Evolutionary conservation across 768 basidiomycete genomes (phyloP), one percentile per base, ranked within the genome.

Genomic region (Suillus brevipes): DNA sequence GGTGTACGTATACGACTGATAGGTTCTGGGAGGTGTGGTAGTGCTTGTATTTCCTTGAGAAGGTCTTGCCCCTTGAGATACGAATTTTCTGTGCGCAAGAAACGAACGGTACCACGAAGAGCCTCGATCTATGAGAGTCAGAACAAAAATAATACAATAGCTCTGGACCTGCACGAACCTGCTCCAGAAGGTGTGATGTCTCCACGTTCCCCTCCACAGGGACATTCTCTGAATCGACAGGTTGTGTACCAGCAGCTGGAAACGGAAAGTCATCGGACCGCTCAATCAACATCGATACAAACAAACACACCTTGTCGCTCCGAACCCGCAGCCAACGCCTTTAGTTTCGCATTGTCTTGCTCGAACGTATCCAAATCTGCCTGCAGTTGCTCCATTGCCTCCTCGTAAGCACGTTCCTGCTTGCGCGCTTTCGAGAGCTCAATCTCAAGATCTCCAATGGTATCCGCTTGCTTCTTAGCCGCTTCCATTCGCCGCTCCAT

Each of bases 31-130:
- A 93, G 85, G 0, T 81, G 80, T 20, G 91, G 91, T 0, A 99
- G 82, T 7, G 87, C 72, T 67, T 90, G 86, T 63, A 99, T 88
- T 69, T 94, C 92, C 60, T 85, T 84, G 65, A 98, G 86, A 0
- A 99, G 84, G 70, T 96, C 94, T 75, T 94, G 92, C 3, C 95
- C 94, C 73, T 92, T 95, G 78, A 99, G 88, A 73, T 93, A 95
- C 3, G 93, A 86, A 74, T 99, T 99, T 77, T 99, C 96, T 42
- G 84, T 88, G 28, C 96, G 88, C n/a, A 99, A 82, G 86, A 92
- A 98, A 23, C 94, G 88, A 36, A 99, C 87, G 0, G 96, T 92
- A 6, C 90, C 89, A 47, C 94, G 91, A n/a, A 98, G 84, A 16
- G 91, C 91, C 55, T 97, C 92, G 72, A 98, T 89, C 91, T 95